These are phyloP conservation scores for Rhizopus arrhizus DNA, from an alignment of 371 early-diverging fungal genomes.

Conservation along the genomic window DNA sequence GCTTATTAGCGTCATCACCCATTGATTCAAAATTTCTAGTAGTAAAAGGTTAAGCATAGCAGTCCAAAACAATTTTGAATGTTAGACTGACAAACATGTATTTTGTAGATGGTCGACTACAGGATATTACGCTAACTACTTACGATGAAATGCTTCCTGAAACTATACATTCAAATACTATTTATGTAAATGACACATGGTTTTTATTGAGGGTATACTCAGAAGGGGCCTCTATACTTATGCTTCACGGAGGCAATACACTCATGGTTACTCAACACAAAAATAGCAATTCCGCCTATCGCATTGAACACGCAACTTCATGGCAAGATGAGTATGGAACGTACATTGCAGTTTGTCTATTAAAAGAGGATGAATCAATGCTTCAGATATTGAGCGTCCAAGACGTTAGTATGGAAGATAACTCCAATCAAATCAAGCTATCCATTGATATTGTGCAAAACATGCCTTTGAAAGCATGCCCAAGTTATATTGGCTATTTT, in stretches of 20 bases:
- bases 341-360: conserved; percentile 15
- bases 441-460: not conserved
- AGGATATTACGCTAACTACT: conserved; percentile 17
- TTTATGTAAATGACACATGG: not conserved
- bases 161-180: conserved; percentile 17
- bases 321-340: conserved; percentile 3
- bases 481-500: conserved; percentile 23
- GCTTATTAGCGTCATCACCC: conserved; percentile 19
- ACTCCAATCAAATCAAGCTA: not conserved
- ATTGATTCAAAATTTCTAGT: conserved; percentile 15
- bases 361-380: not conserved
- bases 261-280: not conserved
- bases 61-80: not conserved
- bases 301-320: conserved; percentile 18
- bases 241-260: not conserved
- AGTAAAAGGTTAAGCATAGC: conserved; percentile 12
- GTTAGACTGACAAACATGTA: not conserved
- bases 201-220: conserved; percentile 21
- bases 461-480: conserved; percentile 4
- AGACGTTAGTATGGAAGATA: not conserved
- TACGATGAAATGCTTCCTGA: conserved; percentile 3
- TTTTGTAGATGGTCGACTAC: conserved; percentile 19
- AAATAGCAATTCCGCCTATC: not conserved
- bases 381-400: conserved; percentile 7
- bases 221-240: conserved; percentile 10